Evolutionary conservation across 2,329 filamentous ascomycete genomes (phyloP).

Genomic region (Aspergillus cejpii): DNA sequence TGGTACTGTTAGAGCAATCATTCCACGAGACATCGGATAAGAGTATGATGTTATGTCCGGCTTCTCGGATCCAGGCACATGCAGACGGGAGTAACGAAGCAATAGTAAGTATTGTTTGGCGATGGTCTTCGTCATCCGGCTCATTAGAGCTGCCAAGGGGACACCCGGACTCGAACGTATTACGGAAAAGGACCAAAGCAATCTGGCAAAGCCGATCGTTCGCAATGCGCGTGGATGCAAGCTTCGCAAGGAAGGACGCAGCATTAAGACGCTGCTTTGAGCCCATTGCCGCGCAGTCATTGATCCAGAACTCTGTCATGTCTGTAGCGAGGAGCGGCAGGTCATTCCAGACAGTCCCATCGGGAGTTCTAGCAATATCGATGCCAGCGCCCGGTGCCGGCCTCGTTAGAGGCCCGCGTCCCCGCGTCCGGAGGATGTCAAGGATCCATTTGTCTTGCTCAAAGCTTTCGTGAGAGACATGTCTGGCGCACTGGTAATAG

Average conservation of each 20-base stretch:
- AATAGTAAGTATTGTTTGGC: constrained; percentile 7
- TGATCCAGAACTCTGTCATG: constrained; percentile 20
- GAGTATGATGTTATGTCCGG: constrained; percentile 14
- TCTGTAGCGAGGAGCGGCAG: constrained; percentile 19
- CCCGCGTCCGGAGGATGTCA: constrained; percentile 20
- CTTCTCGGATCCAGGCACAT: constrained; percentile 15
- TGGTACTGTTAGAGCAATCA: constrained; percentile 13
- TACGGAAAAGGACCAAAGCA: constrained; percentile 16
- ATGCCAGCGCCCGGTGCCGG: constrained; percentile 10
- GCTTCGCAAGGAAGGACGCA: constrained; percentile 20
- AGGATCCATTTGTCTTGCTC: constrained; percentile 20
- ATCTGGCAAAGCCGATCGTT: constrained; percentile 20
- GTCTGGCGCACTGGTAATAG: constrained; percentile 17
- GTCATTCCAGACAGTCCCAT: constrained; percentile 22
- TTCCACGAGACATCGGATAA: constrained; percentile 20
- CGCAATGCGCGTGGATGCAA: constrained; percentile 17
- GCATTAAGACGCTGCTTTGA: constrained; percentile 16
- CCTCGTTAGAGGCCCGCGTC: constrained; percentile 7
- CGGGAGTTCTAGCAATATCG: constrained; percentile 20
- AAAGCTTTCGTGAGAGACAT: constrained; percentile 11
- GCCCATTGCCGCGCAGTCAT: constrained; percentile 12
- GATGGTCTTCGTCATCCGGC: constrained; percentile 13
- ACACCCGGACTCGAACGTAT: constrained; percentile 13
- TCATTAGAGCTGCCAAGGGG: constrained; percentile 13
- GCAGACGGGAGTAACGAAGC: constrained; percentile 14